A percentile compares a stretch with the other conserved stretches of the same genome.
Conservation (phyloP, 2,329 filamentous ascomycete genomes). For the Colletotrichum sp. region DNA sequence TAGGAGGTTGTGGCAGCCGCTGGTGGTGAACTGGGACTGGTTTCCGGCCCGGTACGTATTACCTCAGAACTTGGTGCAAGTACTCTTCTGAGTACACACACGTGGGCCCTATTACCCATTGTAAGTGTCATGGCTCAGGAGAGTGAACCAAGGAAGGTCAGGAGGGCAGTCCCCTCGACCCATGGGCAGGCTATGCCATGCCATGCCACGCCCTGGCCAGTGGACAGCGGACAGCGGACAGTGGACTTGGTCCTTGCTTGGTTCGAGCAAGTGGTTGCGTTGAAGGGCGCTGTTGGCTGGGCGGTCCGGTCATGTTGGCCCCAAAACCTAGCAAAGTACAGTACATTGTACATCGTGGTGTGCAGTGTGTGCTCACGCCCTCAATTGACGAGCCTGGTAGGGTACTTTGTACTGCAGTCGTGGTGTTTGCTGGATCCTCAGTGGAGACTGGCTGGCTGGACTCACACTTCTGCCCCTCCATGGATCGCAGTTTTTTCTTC, state of each 20-base stretch:
- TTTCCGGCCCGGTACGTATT: neutral
- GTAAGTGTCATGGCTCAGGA: neutral
- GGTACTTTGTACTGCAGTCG: neutral
- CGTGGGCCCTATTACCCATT: neutral
- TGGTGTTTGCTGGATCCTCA: neutral
- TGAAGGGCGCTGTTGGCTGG: neutral
- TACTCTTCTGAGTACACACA: neutral
- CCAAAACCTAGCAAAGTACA: neutral
- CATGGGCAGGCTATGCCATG: neutral
- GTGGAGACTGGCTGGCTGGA: constrained; percentile 5
- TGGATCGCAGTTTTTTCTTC: neutral
- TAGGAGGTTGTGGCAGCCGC: neutral
- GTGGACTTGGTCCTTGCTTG: neutral
- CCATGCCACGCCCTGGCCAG: neutral
- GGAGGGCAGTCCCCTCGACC: neutral
- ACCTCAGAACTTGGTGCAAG: neutral
- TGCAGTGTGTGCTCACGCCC: neutral
- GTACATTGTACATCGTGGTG: neutral
- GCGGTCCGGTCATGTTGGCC: neutral
- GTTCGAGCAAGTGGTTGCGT: neutral
- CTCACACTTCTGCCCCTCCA: neutral
- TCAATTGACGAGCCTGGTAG: neutral
- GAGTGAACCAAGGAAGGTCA: neutral
- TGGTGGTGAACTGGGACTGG: neutral
- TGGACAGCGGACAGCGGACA: neutral